phyloP scores from a whole-genome alignment of 345 rosid species.

The Conringia planisiliqua region DNA sequence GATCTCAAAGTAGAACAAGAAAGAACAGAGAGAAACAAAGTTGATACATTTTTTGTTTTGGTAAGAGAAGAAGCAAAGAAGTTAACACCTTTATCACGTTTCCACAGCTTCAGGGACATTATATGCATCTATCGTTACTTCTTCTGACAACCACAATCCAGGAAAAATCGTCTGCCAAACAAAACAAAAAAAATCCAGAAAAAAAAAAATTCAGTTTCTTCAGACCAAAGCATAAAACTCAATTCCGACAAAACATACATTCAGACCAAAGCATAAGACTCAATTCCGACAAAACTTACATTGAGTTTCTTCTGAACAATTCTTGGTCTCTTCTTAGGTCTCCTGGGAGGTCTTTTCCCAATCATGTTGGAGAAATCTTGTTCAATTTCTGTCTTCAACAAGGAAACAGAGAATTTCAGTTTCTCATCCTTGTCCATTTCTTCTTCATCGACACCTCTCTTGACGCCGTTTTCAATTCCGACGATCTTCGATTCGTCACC shows the following conservation, averaged over 20 bases:
- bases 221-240: not conserved
- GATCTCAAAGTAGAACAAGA: not conserved
- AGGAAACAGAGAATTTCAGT: conserved; percentile 24
- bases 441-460: not conserved
- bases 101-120: conserved; percentile 14
- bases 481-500: conserved; percentile 16
- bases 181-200: not conserved
- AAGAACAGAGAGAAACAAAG: conserved; percentile 11
- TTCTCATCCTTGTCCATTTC: not conserved
- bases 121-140: conserved; percentile 19
- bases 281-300: not conserved
- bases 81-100: conserved; percentile 13
- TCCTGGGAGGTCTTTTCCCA: conserved; percentile 24
- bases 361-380: not conserved
- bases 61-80: not conserved
- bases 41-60: conserved; percentile 6
- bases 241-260: not conserved
- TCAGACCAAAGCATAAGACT: not conserved
- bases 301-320: conserved; percentile 32
- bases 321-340: conserved; percentile 36
- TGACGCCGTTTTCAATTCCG: conserved; percentile 4
- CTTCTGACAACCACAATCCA: conserved; percentile 28
- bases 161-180: conserved; percentile 26
- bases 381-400: conserved; percentile 25
- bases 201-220: not conserved